A percentile compares a stretch with the other conserved stretches of the same genome.
These are phyloP conservation scores for Parachaetomium inaequale DNA, from an alignment of 495 filamentous ascomycete species.

Conservation along the genomic window DNA sequence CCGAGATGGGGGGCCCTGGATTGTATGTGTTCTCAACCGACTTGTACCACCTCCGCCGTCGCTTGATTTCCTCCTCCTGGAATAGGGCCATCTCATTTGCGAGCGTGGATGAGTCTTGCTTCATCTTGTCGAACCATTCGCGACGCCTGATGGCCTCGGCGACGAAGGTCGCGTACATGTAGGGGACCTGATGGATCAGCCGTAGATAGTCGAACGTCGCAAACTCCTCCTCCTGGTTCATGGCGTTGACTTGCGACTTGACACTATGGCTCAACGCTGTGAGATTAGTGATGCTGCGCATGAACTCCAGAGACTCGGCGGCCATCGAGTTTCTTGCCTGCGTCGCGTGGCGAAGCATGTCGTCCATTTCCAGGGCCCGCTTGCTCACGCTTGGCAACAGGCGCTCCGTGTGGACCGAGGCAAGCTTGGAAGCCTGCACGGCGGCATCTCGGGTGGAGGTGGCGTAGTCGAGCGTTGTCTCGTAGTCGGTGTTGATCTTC, in stretches of 20 bases:
- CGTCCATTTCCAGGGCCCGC: conserved; percentile 69
- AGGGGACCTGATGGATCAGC: conserved; percentile 73
- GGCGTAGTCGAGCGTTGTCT: conserved; percentile 67
- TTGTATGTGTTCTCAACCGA: conserved; percentile 60
- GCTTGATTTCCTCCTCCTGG: conserved; percentile 84
- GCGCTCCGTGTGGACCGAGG: conserved; percentile 78
- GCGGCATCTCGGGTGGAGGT: conserved; percentile 69
- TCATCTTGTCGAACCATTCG: conserved; percentile 90
- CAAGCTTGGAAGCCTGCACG: conserved; percentile 78
- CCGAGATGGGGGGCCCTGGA: conserved; percentile 32
- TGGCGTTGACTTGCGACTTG: conserved; percentile 62
- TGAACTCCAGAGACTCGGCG: conserved; percentile 59
- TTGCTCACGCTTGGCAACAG: conserved; percentile 77
- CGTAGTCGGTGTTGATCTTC: conserved; percentile 84
- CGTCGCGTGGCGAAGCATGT: conserved; percentile 63
- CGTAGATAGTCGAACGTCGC: conserved; percentile 73
- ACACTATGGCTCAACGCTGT: conserved; percentile 68
- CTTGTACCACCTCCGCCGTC: conserved; percentile 87
- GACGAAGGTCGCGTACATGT: conserved; percentile 82
- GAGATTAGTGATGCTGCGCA: conserved; percentile 75
- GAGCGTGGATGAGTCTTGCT: conserved; percentile 73
- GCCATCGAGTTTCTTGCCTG: conserved; percentile 57
- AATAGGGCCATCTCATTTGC: conserved; percentile 88
- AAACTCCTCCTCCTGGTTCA: conserved; percentile 66
- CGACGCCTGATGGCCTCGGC: conserved; percentile 79